Evolutionary conservation across 2,329 filamentous ascomycete species (phyloP).

Genomic region (Stemphylium vesicarium): DNA sequence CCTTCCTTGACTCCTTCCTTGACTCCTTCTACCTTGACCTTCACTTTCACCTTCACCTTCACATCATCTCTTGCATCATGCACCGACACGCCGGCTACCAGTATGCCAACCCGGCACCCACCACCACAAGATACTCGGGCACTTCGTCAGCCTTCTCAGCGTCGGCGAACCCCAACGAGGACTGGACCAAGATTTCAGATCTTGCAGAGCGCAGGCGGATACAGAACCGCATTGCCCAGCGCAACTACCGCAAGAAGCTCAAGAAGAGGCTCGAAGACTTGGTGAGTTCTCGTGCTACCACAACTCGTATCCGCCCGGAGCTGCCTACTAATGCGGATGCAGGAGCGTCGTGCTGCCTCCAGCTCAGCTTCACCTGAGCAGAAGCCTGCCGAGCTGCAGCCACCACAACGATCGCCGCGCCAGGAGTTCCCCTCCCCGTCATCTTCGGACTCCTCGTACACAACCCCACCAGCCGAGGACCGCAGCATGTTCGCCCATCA

Average conservation of each 20-base stretch:
- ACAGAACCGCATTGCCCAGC: conserved; percentile 96
- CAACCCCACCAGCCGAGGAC: conserved; percentile 68
- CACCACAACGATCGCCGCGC: conserved; percentile 44
- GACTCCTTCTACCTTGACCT: too few relatives aligned
- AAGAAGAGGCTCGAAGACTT: conserved; percentile 88
- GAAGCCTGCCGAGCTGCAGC: conserved; percentile 60
- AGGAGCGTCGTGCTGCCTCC: conserved; percentile 74
- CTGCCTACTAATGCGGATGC: conserved; percentile 23
- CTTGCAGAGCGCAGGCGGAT: conserved; percentile 91
- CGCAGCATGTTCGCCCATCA: conserved; percentile 68
- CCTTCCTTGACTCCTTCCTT: conserved; percentile 10
- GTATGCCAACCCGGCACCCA: conserved; percentile 49
- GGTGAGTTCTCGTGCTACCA: conserved; percentile 25
- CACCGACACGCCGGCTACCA: conserved; percentile 54
- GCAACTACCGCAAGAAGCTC: conserved; percentile 96
- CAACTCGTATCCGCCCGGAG: conserved; percentile 17
- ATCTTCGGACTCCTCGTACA: conserved; percentile 46
- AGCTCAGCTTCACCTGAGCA: conserved; percentile 66
- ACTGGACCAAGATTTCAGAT: conserved; percentile 99
- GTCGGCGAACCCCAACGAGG: conserved; percentile 93
- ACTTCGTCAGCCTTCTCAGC: conserved; percentile 95
- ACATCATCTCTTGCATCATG: conserved; percentile 43
- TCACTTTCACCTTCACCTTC: too few relatives aligned
- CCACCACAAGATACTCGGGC: conserved; percentile 69
- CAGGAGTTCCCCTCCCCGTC: conserved; percentile 46